Base-by-base conservation (phyloP, 148 eudicot species). In the Cornus florida region DNA sequence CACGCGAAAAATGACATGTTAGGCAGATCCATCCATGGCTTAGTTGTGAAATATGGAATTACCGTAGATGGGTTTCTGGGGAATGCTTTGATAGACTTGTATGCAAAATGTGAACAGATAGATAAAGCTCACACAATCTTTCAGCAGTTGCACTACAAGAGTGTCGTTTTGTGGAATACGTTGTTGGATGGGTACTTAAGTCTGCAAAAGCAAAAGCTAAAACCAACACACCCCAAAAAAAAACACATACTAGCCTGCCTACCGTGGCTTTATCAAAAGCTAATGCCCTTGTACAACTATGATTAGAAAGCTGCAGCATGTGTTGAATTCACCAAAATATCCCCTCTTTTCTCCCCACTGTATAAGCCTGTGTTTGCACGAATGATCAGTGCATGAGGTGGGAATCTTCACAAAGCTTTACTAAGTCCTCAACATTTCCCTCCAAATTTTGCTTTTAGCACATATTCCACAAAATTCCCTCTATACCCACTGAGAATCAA, bases 171-270 rank as follows among this genome's bases (percentile, higher is more conserved):
- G n/a, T n/a, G n/a, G n/a, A n/a, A n/a, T n/a, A n/a, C n/a, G n/a
- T n/a, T n/a, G n/a, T n/a, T n/a, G n/a, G n/a, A n/a, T n/a, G n/a
- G n/a, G n/a, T n/a, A n/a, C n/a, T n/a, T n/a, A n/a, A n/a, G n/a
- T n/a, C n/a, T n/a, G n/a, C n/a, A n/a, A 75, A 75, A 75, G 78
- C 39, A 66, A 66, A 65, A 75, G 13, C 17, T 19, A 60, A 41
- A 75, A 65, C 33, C 60, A 72, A 48, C 35, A 32, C 77, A 39
- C 70, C 57, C 35, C 14, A 65, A 23, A 7, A n/a, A n/a, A n/a
- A 74, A 75, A 23, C 16, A 1, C 64, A 38, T 4, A 4, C 13
- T 24, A 39, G 16, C 43, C 35, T 64, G 20, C 78, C 14, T 23
- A 19, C 70, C 70, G 60, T 7, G 22, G 33, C 56, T 75, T 75